Conservation (phyloP, 768 basidiomycete species). For the Podaxis pistillaris region DNA sequence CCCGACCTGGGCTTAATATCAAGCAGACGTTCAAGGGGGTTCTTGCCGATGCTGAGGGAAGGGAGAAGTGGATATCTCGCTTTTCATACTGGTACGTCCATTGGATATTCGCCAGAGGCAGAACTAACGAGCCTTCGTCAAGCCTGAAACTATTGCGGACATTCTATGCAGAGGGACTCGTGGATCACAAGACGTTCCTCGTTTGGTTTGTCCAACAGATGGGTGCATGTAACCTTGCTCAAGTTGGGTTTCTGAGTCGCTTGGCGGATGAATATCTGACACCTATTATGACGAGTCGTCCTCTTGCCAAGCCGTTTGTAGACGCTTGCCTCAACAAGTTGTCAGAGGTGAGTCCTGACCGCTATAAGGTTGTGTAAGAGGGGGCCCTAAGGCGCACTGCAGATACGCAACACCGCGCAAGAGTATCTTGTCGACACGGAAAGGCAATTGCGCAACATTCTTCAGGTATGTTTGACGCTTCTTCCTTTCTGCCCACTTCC, state of each 20-base stretch:
- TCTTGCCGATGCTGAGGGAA: slow-evolving; percentile 64
- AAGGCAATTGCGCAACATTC: slow-evolving; percentile 48
- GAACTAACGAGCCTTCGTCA: neutral
- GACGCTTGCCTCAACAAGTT: slow-evolving; percentile 71
- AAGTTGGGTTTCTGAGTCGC: slow-evolving; percentile 72
- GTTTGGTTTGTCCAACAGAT: slow-evolving; percentile 80
- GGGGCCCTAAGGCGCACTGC: neutral
- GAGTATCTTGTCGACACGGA: slow-evolving; percentile 56
- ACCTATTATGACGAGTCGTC: slow-evolving; percentile 64
- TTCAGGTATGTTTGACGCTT: slow-evolving; percentile 49
- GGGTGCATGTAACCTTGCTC: slow-evolving; percentile 75
- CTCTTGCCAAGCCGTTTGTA: slow-evolving; percentile 64
- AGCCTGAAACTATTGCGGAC: slow-evolving; percentile 72
- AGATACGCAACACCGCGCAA: slow-evolving; percentile 58
- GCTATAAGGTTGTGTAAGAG: neutral
- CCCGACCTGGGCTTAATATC: slow-evolving; percentile 73
- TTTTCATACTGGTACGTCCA: slow-evolving; percentile 71
- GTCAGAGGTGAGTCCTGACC: slow-evolving; percentile 48
- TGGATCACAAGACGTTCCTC: slow-evolving; percentile 76
- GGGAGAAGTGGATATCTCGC: slow-evolving; percentile 75
- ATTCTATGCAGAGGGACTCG: slow-evolving; percentile 78
- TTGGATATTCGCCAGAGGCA: neutral
- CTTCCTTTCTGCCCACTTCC: neutral
- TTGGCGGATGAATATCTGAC: slow-evolving; percentile 81
- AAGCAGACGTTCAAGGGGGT: slow-evolving; percentile 85